phyloP scores from a whole-genome alignment of 306 rosid genomes.

The Astragalus glycyphyllos region DNA sequence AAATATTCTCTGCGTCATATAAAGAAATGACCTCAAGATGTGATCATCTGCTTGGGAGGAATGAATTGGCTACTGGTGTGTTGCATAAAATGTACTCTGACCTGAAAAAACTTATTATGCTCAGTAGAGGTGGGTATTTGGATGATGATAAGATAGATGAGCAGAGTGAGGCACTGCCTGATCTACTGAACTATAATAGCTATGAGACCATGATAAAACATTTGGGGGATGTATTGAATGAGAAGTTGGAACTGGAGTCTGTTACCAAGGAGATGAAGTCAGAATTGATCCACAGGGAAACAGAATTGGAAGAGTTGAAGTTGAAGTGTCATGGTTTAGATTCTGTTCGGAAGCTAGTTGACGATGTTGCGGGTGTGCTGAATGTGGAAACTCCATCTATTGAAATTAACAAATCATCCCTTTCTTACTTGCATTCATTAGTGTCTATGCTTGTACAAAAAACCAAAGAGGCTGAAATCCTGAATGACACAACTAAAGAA shows the following conservation, averaged over 20 bases:
- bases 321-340: constrained; percentile 61
- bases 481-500: constrained; percentile 57
- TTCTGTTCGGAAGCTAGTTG: constrained; percentile 64
- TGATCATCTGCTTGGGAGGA: constrained; percentile 66
- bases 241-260: constrained; percentile 68
- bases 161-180: constrained; percentile 55
- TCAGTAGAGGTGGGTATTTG: constrained; percentile 50
- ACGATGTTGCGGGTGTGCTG: constrained; percentile 63
- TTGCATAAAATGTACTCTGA: constrained; percentile 59
- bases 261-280: constrained; percentile 57
- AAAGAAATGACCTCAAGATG: constrained; percentile 62
- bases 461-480: constrained; percentile 63
- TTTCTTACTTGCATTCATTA: constrained; percentile 61
- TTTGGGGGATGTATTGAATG: constrained; percentile 56
- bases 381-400: constrained; percentile 51
- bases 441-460: constrained; percentile 75
- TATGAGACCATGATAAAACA: constrained; percentile 60
- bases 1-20: constrained; percentile 51
- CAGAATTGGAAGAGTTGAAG: constrained; percentile 67
- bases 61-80: constrained; percentile 60
- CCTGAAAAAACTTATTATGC: constrained; percentile 63
- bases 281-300: constrained; percentile 64
- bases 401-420: constrained; percentile 51
- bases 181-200: constrained; percentile 65
- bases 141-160: constrained; percentile 54